Evolutionary conservation across 257 asterid species (phyloP).

Genomic region (Thymus quinquecostatus): DNA sequence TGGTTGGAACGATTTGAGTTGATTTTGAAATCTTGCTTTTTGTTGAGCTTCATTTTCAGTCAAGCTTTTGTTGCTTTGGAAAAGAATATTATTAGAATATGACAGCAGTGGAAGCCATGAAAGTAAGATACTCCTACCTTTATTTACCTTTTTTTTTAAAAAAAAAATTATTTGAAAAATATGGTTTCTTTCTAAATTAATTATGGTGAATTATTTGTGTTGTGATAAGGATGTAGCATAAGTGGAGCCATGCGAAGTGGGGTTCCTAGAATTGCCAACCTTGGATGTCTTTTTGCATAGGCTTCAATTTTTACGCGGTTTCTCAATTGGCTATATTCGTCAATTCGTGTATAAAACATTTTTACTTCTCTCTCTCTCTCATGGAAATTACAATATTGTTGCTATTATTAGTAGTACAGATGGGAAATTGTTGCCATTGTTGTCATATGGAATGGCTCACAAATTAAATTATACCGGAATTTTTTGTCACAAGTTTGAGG

Average conservation of each 20-base stretch:
- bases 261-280: constrained; percentile 19
- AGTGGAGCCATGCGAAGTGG: constrained; percentile 32
- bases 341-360: not conserved
- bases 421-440: too few species aligned
- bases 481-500: too few species aligned
- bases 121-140: constrained; percentile 34
- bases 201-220: not conserved
- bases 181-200: not conserved
- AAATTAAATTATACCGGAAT: too few species aligned
- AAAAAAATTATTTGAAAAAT: too few species aligned
- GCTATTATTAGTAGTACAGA: not conserved
- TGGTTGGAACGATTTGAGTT: constrained; percentile 30
- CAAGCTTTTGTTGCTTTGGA: constrained; percentile 52
- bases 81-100: constrained; percentile 51
- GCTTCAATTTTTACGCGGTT: not conserved
- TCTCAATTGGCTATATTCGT: not conserved
- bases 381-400: not conserved
- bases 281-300: constrained; percentile 17
- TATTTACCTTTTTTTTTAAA: constrained; percentile 14
- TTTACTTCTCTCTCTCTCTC: not conserved
- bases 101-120: constrained; percentile 47
- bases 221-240: not conserved
- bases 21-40: constrained; percentile 38
- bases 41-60: constrained; percentile 41
- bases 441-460: too few species aligned